These are phyloP conservation scores for Acarospora socialis DNA, from an alignment of 2,329 filamentous ascomycete species.

Conservation along the genomic window DNA sequence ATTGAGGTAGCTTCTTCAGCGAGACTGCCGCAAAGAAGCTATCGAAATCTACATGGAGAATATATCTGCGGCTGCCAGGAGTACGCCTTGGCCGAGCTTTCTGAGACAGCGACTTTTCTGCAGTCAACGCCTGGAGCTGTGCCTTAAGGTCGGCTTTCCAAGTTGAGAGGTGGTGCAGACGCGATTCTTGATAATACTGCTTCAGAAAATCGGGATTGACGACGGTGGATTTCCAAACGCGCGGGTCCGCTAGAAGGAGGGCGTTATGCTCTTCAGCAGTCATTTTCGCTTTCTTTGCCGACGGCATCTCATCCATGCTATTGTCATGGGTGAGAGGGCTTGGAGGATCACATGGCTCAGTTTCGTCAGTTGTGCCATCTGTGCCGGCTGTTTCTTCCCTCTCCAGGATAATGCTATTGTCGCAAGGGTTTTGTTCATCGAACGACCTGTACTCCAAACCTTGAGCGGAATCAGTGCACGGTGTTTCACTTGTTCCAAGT, in stretches of 20 bases:
- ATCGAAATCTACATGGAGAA: slow-evolving; percentile 95
- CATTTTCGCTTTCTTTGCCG: slow-evolving; percentile 33
- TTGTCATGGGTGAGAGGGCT: background rate
- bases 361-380: too few species aligned
- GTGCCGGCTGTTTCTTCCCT: too few species aligned
- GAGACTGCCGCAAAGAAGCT: slow-evolving; percentile 97
- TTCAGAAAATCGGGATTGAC: slow-evolving; percentile 87
- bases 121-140: slow-evolving; percentile 65
- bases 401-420: too few species aligned
- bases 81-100: slow-evolving; percentile 38
- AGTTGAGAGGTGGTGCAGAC: slow-evolving; percentile 83
- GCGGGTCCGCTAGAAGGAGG: slow-evolving; percentile 66
- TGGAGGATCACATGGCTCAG: too few species aligned
- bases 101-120: slow-evolving; percentile 44
- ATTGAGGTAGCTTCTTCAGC: slow-evolving; percentile 60
- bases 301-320: slow-evolving; percentile 13
- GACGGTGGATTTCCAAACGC: slow-evolving; percentile 74
- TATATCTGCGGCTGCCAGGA: slow-evolving; percentile 57
- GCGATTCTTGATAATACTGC: slow-evolving; percentile 89
- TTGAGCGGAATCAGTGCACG: too few species aligned
- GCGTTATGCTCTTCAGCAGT: slow-evolving; percentile 92
- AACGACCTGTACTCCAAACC: too few species aligned
- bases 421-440: too few species aligned
- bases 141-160: slow-evolving; percentile 95
- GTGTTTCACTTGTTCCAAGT: too few species aligned